Percentiles rank a stretch among this genome's conserved stretches.
Evolutionary conservation across 345 rosid species (phyloP).

Genomic region (Trapa bicornis): DNA sequence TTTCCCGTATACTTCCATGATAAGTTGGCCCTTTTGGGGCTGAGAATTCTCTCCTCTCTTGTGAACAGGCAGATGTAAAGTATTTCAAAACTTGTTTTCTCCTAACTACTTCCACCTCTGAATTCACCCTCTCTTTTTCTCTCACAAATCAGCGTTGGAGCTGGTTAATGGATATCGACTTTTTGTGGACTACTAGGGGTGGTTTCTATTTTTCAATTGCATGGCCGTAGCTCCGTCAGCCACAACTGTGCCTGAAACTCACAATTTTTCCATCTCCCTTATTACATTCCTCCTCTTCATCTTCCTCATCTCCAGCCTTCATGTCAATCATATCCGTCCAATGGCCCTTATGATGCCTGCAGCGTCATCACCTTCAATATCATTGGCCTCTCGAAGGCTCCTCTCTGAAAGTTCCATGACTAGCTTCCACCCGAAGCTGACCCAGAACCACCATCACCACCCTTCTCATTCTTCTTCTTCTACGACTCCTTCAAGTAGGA

Average conservation of each 20-base stretch:
- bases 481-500: slow-evolving; percentile 16
- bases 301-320: slow-evolving; percentile 22
- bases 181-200: slow-evolving; percentile 89
- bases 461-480: slow-evolving; percentile 9
- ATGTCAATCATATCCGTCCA: slow-evolving; percentile 5
- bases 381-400: slow-evolving; percentile 13
- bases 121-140: slow-evolving; percentile 20
- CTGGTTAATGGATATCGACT: slow-evolving; percentile 98
- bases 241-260: slow-evolving; percentile 19
- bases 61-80: slow-evolving; percentile 29
- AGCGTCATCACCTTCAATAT: neutral
- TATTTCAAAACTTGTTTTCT: slow-evolving; percentile 43
- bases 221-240: slow-evolving; percentile 49
- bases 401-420: slow-evolving; percentile 23
- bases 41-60: slow-evolving; percentile 7
- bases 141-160: slow-evolving; percentile 24
- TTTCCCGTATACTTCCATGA: slow-evolving; percentile 21
- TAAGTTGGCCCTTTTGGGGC: slow-evolving; percentile 14
- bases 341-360: slow-evolving; percentile 9
- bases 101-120: slow-evolving; percentile 23
- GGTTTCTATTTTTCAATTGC: slow-evolving; percentile 49
- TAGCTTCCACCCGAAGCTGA: slow-evolving; percentile 23
- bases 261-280: slow-evolving; percentile 20
- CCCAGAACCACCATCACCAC: slow-evolving; percentile 1
- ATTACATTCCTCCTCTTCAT: slow-evolving; percentile 24